A percentile compares a stretch with the other conserved stretches of the same genome.
Evolutionary conservation across 1,284 basidiomycete species (phyloP).

Genomic region (Sutorius eximius): DNA sequence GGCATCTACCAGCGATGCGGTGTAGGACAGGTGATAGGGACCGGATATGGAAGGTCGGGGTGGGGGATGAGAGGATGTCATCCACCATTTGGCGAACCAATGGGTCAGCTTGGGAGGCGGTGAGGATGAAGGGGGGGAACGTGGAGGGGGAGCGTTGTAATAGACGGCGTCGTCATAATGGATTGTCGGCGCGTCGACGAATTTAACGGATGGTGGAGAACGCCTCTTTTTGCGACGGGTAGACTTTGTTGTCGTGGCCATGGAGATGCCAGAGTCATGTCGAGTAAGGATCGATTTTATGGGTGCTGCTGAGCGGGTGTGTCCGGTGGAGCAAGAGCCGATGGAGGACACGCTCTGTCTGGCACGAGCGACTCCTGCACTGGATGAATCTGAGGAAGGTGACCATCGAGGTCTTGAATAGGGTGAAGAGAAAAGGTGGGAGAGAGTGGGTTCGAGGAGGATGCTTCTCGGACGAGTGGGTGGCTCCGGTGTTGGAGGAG

Average conservation of each 20-base stretch:
- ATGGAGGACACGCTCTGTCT: slow-evolving; percentile 36
- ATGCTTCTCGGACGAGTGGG: slow-evolving; percentile 29
- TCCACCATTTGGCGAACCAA: slow-evolving; percentile 35
- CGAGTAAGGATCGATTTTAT: slow-evolving; percentile 37
- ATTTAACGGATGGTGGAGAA: slow-evolving; percentile 44
- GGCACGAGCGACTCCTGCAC: slow-evolving; percentile 21
- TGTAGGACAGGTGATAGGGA: slow-evolving; percentile 30
- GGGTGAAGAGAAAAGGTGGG: slow-evolving; percentile 16
- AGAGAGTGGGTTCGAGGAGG: slow-evolving; percentile 25
- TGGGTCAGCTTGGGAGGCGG: slow-evolving; percentile 9
- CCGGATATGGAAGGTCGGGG: slow-evolving; percentile 33
- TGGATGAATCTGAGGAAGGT: slow-evolving; percentile 15
- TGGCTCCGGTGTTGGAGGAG: slow-evolving; percentile 21
- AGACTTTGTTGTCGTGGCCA: slow-evolving; percentile 33
- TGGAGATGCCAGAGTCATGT: slow-evolving; percentile 36
- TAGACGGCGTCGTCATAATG: slow-evolving; percentile 34
- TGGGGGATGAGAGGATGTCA: slow-evolving; percentile 17
- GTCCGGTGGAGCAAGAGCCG: slow-evolving; percentile 30
- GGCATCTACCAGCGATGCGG: slow-evolving; percentile 34
- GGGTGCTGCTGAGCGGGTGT: slow-evolving; percentile 21
- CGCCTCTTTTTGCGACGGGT: slow-evolving; percentile 33
- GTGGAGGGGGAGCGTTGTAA: slow-evolving; percentile 21
- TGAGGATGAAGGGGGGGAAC: slow-evolving; percentile 18
- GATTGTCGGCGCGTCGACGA: slow-evolving; percentile 42
- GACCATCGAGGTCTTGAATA: slow-evolving; percentile 24